Evolutionary conservation across 345 rosid genomes (phyloP).

Genomic region (Capsella bursapastoris): DNA sequence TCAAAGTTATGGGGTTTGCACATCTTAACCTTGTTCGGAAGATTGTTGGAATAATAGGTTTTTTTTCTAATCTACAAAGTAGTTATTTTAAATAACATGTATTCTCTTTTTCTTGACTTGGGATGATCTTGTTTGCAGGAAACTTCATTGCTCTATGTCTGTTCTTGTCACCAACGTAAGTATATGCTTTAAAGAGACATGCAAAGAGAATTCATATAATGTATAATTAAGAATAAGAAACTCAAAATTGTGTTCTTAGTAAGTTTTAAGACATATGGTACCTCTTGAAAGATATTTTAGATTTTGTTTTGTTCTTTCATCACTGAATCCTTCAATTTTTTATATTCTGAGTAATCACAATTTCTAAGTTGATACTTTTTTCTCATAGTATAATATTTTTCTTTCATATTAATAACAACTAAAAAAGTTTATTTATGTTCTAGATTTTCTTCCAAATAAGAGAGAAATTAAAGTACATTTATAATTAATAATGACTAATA

Average conservation of each 20-base stretch:
- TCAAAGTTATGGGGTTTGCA: conserved; percentile 58
- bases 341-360: background rate
- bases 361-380: background rate
- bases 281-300: conserved; percentile 3
- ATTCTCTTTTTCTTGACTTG: background rate
- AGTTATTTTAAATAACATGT: background rate
- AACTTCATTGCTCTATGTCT: conserved; percentile 71
- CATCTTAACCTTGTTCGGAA: conserved; percentile 47
- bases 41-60: conserved; percentile 72
- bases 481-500: background rate
- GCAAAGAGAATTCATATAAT: background rate
- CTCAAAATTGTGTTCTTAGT: background rate
- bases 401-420: background rate
- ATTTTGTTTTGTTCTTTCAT: background rate
- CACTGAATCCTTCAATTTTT: background rate
- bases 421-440: background rate
- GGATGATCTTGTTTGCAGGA: conserved; percentile 54
- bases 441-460: conserved; percentile 3
- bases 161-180: conserved; percentile 92
- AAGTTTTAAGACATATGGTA: background rate
- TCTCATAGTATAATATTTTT: background rate
- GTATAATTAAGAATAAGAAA: background rate
- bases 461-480: background rate
- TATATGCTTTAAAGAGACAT: background rate
- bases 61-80: background rate